phyloP scores from a whole-genome alignment of 176 grass and related monocot species.

The Raddia guianensis region DNA sequence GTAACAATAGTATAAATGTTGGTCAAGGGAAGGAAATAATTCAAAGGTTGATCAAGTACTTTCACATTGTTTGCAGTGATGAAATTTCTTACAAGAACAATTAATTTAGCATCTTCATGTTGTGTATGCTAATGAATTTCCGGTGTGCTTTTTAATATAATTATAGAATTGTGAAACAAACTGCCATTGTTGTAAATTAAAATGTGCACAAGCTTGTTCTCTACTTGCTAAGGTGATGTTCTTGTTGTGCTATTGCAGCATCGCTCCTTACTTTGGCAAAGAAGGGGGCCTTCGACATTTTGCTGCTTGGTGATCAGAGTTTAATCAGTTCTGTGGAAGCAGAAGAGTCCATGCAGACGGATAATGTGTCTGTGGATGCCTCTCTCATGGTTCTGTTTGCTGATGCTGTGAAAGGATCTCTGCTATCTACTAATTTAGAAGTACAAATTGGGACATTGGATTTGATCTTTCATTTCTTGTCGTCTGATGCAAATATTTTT shows the following conservation, averaged over 20 bases:
- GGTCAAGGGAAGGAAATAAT: conserved; percentile 23
- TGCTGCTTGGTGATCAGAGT: conserved; percentile 45
- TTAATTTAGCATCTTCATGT: conserved; percentile 31
- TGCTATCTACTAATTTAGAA: conserved; percentile 83
- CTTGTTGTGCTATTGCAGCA: conserved; percentile 58
- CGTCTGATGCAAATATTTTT: conserved; percentile 56
- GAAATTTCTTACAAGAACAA: background rate
- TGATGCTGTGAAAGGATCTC: conserved; percentile 91
- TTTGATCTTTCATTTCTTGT: conserved; percentile 85
- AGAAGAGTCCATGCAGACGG: conserved; percentile 41
- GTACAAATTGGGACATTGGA: conserved; percentile 77
- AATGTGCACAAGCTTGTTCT: conserved; percentile 6
- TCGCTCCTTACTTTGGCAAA: conserved; percentile 72
- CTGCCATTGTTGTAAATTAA: conserved; percentile 19
- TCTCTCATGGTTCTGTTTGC: conserved; percentile 70
- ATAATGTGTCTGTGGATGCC: conserved; percentile 39
- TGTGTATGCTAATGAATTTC: conserved; percentile 7
- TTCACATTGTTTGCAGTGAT: conserved; percentile 27
- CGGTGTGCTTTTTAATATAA: conserved; percentile 18
- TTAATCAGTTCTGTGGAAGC: conserved; percentile 48
- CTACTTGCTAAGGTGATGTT: conserved; percentile 37
- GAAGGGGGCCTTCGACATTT: conserved; percentile 58
- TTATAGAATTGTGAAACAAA: conserved; percentile 7
- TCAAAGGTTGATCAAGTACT: conserved; percentile 12
- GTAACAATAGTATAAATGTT: conserved; percentile 24